Conservation (phyloP, 2,329 filamentous ascomycete genomes). For the Beauveria varroae region DNA sequence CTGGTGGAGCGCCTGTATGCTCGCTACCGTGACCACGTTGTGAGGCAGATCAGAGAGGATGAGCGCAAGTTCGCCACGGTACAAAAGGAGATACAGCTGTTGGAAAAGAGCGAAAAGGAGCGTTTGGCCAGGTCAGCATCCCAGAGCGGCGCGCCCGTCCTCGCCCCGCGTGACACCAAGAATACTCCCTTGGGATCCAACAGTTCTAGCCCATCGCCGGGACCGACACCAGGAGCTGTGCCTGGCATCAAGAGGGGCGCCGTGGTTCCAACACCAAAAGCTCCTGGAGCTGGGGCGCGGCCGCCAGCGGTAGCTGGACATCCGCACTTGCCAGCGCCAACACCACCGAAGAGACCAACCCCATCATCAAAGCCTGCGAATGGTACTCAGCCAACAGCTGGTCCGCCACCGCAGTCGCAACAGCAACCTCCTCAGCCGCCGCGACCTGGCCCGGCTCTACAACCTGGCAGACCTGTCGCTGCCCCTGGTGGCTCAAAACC, state of each 20-base stretch:
- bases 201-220: conserved; percentile 19
- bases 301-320: conserved; percentile 22
- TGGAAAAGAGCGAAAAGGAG: conserved; percentile 46
- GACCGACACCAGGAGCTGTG: conserved; percentile 15
- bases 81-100: conserved; percentile 58
- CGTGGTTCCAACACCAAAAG: conserved; percentile 29
- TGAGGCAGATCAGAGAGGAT: conserved; percentile 65
- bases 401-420: conserved; percentile 20
- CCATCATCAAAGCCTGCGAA: conserved; percentile 24
- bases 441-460: not conserved
- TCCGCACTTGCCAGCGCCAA: conserved; percentile 21
- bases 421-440: conserved; percentile 21
- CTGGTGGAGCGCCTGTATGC: conserved; percentile 69
- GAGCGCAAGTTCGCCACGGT: conserved; percentile 60
- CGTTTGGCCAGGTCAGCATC: conserved; percentile 29
- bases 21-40: conserved; percentile 61
- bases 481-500: conserved; percentile 27
- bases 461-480: conserved; percentile 22
- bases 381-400: conserved; percentile 27
- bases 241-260: conserved; percentile 21
- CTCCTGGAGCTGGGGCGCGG: conserved; percentile 16
- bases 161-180: conserved; percentile 27
- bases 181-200: conserved; percentile 17
- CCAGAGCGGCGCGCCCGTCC: conserved; percentile 24
- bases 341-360: conserved; percentile 22